Evolutionary conservation across 2,329 filamentous ascomycete genomes (phyloP).

Genomic region (Xylaria sp.): DNA sequence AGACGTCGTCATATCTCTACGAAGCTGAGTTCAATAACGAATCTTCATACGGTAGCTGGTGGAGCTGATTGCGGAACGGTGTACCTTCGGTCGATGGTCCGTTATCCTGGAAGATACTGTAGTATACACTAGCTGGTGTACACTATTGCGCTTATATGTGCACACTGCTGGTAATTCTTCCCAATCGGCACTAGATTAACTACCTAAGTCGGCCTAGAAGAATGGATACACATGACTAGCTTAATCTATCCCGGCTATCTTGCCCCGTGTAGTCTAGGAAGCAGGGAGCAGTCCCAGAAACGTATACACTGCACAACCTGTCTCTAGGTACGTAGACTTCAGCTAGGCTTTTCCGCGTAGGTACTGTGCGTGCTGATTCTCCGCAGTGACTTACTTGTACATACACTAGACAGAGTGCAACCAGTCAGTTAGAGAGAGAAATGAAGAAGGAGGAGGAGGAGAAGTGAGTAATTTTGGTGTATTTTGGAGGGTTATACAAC

Average conservation of each 20-base stretch:
- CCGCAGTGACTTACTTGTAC: neutral
- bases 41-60: neutral
- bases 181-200: constrained; percentile 20
- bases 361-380: constrained; percentile 6
- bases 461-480: constrained; percentile 1
- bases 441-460: too few relatives aligned
- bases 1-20: neutral
- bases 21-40: neutral
- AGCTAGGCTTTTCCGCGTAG: constrained; percentile 19
- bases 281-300: neutral
- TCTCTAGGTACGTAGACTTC: constrained; percentile 3
- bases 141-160: neutral
- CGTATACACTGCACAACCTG: neutral
- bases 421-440: neutral
- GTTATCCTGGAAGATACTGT: constrained; percentile 1
- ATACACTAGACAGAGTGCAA: neutral
- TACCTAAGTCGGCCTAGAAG: constrained; percentile 16
- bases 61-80: constrained; percentile 5
- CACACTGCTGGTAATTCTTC: constrained; percentile 17
- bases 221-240: constrained; percentile 30
- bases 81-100: constrained; percentile 23
- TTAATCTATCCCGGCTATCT: constrained; percentile 37
- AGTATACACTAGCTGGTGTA: neutral
- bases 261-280: constrained; percentile 23
- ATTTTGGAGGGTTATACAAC: neutral